A percentile compares a stretch with the other conserved stretches of the same genome.
Evolutionary conservation across 179 eudicot genomes (phyloP).

Genomic region (Heliamphora pulchella): DNA sequence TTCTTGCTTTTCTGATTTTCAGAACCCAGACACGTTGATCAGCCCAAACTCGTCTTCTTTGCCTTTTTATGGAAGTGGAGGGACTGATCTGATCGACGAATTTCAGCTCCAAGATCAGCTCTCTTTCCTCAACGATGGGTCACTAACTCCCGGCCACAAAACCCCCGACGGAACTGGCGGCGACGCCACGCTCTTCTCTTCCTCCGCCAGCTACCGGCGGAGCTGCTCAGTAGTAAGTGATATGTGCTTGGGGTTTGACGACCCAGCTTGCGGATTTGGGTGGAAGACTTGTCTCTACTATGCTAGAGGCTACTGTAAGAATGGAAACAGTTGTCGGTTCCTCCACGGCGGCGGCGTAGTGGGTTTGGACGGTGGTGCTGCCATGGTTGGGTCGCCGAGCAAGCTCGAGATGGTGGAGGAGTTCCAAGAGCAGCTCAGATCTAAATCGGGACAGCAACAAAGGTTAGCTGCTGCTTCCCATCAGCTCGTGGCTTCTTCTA

Average conservation of each 20-base stretch:
- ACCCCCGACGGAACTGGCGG: too few species aligned
- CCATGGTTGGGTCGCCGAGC: conserved; percentile 34
- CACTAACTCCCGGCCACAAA: too few species aligned
- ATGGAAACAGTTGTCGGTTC: conserved; percentile 46
- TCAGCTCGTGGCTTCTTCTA: conserved; percentile 46
- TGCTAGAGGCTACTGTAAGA: conserved; percentile 62
- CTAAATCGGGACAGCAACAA: conserved; percentile 66
- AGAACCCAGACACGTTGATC: conserved; percentile 28
- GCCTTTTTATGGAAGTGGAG: conserved; percentile 33
- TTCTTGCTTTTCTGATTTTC: conserved; percentile 36
- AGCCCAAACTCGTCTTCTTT: conserved; percentile 40
- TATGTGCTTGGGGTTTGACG: conserved; percentile 36
- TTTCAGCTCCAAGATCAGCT: conserved; percentile 43
- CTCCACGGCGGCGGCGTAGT: conserved; percentile 19
- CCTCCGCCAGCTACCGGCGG: conserved; percentile 37
- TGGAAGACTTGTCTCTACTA: conserved; percentile 73
- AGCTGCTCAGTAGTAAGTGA: conserved; percentile 65
- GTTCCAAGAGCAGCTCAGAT: conserved; percentile 31
- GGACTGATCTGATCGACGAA: conserved; percentile 47
- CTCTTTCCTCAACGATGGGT: conserved; percentile 33
- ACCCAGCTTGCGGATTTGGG: conserved; percentile 44
- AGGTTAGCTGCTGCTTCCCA: conserved; percentile 43
- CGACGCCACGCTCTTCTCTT: conserved; percentile 12
- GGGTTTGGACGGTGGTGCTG: conserved; percentile 22
- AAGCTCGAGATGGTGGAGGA: conserved; percentile 68